Base-by-base conservation (phyloP, 441 rosid species). In the Pelargonium citronellum region DNA sequence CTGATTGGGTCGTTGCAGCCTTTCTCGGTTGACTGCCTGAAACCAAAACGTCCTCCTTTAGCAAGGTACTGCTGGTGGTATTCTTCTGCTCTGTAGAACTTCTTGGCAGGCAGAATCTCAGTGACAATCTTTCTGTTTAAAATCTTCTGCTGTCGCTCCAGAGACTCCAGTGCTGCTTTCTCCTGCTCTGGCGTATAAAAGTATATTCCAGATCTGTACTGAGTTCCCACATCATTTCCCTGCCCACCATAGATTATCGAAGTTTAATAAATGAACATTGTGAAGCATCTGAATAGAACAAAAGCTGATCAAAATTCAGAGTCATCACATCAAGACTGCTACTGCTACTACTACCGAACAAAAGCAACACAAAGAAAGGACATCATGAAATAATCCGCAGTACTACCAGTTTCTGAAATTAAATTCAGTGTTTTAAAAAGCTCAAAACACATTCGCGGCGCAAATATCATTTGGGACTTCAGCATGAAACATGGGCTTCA, bases 181-280 rank as follows among this genome's bases (percentile, higher is more conserved):
- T 93, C 97, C 79, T 92, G 98, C 74, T 91, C 98, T 0, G 96
- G 85, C 6, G 88, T 87, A 76, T 89, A 91, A 70, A 69, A 88
- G 81, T 93, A 93, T 74, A 91, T 86, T 62, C 97, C 98, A 0
- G 98, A 91, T 77, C 98, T 76, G 83, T 93, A 91, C 57, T 88
- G 95, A 0, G 92, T 83, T 70, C 98, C 97, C 68, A 93, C 97
- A 69, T 91, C 96, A 80, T 84, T 83, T 8, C 96, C 98, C 98
- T 93, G 85, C 62, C 11, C 71, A 72, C 67, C 22, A 65, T 1
- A 15, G 24, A 46, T 62, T 16, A 58, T 17, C 16, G 63, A 41
- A 92, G 55, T 96, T 22, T 22, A 22, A 22, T 22, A 22, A 22
- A 22, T 22, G 24, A 22, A 22, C 24, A 22, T 22, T 22, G 24